Conservation (phyloP, 1,139 yeast genomes). For the Nakaseomyces nivariensis region DNA sequence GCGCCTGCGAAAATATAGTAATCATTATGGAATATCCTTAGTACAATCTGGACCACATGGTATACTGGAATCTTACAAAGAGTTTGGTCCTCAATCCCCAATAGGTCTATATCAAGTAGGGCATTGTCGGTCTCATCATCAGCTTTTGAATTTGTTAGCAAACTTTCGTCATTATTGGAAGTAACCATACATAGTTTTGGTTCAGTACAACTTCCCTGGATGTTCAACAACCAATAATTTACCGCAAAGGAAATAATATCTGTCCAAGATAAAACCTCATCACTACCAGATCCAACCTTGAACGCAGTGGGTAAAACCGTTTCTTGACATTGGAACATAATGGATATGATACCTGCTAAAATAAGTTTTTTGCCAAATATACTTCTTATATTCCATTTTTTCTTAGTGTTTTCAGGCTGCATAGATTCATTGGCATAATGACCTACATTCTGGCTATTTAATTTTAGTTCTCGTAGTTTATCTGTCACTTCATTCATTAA, state of each 20-base stretch:
- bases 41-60: constrained; percentile 64
- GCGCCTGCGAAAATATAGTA: constrained; percentile 74
- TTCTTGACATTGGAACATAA: constrained; percentile 68
- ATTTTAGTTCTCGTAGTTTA: background rate
- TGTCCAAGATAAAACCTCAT: constrained; percentile 40
- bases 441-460: background rate
- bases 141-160: constrained; percentile 1
- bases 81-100: constrained; percentile 9
- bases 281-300: constrained; percentile 35
- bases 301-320: constrained; percentile 39
- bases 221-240: constrained; percentile 41
- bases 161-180: background rate
- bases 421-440: background rate
- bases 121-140: background rate
- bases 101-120: constrained; percentile 18
- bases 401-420: background rate
- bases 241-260: constrained; percentile 53
- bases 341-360: constrained; percentile 59
- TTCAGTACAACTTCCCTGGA: constrained; percentile 15
- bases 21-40: constrained; percentile 66
- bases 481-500: constrained; percentile 28
- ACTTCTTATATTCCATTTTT: constrained; percentile 14
- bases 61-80: constrained; percentile 51
- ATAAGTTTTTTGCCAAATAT: constrained; percentile 52
- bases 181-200: constrained; percentile 10